Percentiles rank a stretch among this genome's conserved stretches.
Conservation (phyloP, 352 stramenopile species). For the Phytophthora hibernalis region DNA sequence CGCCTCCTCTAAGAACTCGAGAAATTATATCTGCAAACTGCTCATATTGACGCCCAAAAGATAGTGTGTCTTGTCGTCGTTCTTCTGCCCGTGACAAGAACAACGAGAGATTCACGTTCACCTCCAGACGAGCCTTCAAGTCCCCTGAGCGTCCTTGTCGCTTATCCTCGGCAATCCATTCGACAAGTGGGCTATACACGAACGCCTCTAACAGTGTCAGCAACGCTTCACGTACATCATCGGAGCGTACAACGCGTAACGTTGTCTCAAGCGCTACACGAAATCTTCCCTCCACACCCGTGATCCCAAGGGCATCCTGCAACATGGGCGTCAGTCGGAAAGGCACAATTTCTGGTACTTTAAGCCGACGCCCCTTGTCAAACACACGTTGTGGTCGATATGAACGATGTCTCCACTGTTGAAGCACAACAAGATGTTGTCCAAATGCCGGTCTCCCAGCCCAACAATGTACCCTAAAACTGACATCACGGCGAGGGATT, state of each 20-base stretch:
- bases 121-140: conserved; percentile 77
- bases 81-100: conserved; percentile 86
- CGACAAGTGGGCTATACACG: conserved; percentile 84
- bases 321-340: conserved; percentile 91
- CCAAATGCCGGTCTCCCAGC: conserved; percentile 91
- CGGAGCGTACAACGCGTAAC: conserved; percentile 70
- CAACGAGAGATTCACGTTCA: conserved; percentile 88
- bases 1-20: conserved; percentile 15
- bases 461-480: conserved; percentile 91
- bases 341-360: conserved; percentile 91
- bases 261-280: conserved; percentile 76
- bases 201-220: conserved; percentile 86
- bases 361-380: conserved; percentile 87
- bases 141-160: conserved; percentile 45
- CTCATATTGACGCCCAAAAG: conserved; percentile 54
- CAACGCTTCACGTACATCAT: conserved; percentile 70
- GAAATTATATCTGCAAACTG: conserved; percentile 29
- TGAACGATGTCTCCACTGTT: conserved; percentile 88
- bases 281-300: conserved; percentile 79
- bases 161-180: conserved; percentile 71
- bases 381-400: conserved; percentile 96
- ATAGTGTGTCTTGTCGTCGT: conserved; percentile 64
- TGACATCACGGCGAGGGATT: conserved; percentile 88
- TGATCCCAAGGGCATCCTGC: conserved; percentile 75
- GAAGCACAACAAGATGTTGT: conserved; percentile 91